Conservation (phyloP, 352 stramenopile genomes). For the Saprolegnia diclina region DNA sequence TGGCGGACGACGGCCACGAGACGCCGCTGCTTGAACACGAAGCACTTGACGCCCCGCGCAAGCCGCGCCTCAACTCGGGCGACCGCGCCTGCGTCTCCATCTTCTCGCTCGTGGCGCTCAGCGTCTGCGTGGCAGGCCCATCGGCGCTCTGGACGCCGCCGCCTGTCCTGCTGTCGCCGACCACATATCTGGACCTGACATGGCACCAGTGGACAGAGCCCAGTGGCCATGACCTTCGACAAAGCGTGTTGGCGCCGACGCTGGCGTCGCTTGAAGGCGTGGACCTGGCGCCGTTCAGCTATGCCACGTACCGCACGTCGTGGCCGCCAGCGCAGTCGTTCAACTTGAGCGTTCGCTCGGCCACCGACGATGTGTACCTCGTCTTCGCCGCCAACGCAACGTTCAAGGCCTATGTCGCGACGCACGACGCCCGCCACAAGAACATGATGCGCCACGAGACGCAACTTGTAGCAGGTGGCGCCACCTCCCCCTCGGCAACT, state of each 20-base stretch:
- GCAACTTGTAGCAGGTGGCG: not conserved
- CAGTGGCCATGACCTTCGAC: not conserved
- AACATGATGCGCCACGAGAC: not conserved
- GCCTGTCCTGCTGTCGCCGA: not conserved
- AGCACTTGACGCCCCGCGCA: not conserved
- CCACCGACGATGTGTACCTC: not conserved
- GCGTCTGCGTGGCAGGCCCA: constrained; percentile 10
- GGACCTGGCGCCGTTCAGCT: not conserved
- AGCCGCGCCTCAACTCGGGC: constrained; percentile 22
- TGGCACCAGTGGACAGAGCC: constrained; percentile 22
- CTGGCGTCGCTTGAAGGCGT: not conserved
- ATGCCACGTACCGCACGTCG: not conserved
- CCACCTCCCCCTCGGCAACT: not conserved
- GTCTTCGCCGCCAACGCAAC: not conserved
- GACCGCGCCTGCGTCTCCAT: constrained; percentile 21
- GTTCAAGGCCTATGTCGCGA: not conserved
- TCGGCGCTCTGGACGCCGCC: not conserved
- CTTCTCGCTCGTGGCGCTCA: constrained; percentile 11
- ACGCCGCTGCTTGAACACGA: not conserved
- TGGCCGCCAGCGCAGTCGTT: not conserved
- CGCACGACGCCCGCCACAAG: not conserved
- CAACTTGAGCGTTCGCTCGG: not conserved
- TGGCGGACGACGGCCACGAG: constrained; percentile 3
- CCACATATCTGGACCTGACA: constrained; percentile 1
- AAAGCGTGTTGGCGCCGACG: not conserved